Percentiles rank a stretch among this genome's conserved stretches.
Evolutionary conservation across 192 early-diverging fungal species (phyloP).

Genomic region (Obelidium mucronatum): DNA sequence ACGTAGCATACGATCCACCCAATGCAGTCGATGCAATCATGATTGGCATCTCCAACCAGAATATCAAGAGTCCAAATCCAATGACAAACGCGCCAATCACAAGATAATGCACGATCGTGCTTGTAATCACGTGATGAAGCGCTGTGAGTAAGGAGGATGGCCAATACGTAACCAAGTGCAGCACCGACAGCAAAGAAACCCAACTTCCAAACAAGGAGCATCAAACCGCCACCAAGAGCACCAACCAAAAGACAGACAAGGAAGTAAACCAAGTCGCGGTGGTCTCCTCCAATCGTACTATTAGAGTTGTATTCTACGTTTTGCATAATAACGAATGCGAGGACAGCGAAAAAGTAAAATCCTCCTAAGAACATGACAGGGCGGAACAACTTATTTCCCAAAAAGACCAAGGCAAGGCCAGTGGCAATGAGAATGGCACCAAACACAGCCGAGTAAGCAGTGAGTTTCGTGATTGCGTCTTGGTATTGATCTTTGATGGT

Average conservation of each 20-base stretch:
- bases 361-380: conserved; percentile 80
- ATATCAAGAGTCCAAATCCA: conserved; percentile 34
- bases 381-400: conserved; percentile 71
- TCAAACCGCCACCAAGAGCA: conserved; percentile 67
- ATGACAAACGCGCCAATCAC: not conserved
- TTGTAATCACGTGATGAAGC: not conserved
- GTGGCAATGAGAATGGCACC: conserved; percentile 69
- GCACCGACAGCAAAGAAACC: conserved; percentile 81
- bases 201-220: conserved; percentile 73
- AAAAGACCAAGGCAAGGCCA: conserved; percentile 73
- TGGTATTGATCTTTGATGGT: no score
- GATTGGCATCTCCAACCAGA: conserved; percentile 40
- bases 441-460: conserved; percentile 44
- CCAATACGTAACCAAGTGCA: conserved; percentile 77
- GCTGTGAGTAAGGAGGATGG: conserved; percentile 74
- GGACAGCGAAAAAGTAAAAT: conserved; percentile 63
- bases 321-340: conserved; percentile 58
- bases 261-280: conserved; percentile 54
- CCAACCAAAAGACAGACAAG: conserved; percentile 68
- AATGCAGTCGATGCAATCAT: conserved; percentile 55
- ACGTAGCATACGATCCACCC: conserved; percentile 57
- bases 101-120: not conserved
- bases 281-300: conserved; percentile 45
- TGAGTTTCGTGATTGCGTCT: conserved; percentile 12
- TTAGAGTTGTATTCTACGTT: conserved; percentile 49